Evolutionary conservation across 2,329 filamentous ascomycete genomes (phyloP).

Genomic region (Pseudogymnoascus sp.): DNA sequence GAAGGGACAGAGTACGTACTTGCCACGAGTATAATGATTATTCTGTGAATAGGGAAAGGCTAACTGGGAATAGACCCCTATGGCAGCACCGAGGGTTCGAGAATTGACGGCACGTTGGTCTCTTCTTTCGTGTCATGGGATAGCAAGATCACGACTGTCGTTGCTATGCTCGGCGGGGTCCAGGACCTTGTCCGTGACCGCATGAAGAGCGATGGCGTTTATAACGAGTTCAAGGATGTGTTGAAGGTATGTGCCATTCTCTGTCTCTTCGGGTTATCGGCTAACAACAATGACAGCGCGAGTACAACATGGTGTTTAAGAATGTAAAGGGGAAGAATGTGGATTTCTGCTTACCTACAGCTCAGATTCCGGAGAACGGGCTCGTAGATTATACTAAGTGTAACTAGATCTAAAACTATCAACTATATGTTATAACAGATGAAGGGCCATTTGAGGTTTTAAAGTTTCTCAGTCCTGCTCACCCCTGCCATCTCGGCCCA

Average conservation of each 20-base stretch:
- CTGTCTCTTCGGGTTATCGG: background rate
- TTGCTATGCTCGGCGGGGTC: slow-evolving; percentile 34
- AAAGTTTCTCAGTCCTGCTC: no score
- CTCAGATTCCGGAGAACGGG: slow-evolving; percentile 2
- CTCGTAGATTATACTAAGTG: slow-evolving; percentile 10
- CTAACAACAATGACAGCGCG: background rate
- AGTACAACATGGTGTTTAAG: slow-evolving; percentile 11
- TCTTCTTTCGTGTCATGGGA: slow-evolving; percentile 38
- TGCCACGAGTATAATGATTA: background rate
- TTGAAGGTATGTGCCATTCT: slow-evolving; percentile 1
- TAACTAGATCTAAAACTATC: slow-evolving; percentile 4
- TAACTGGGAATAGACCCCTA: slow-evolving; percentile 28
- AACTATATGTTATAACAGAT: background rate
- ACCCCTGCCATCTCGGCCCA: background rate
- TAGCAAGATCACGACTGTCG: slow-evolving; percentile 37
- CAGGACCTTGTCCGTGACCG: slow-evolving; percentile 32
- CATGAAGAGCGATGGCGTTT: slow-evolving; percentile 34
- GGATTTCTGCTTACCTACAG: slow-evolving; percentile 11
- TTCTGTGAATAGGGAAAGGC: background rate
- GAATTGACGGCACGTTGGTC: slow-evolving; percentile 33
- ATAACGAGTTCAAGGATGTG: slow-evolving; percentile 30
- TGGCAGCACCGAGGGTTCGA: slow-evolving; percentile 36
- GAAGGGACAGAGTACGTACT: slow-evolving; percentile 37
- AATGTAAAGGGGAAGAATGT: slow-evolving; percentile 11
- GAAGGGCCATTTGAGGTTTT: no score